Conservation (phyloP, 108 stramenopile genomes). For the Hondaea fermentalgiana region DNA sequence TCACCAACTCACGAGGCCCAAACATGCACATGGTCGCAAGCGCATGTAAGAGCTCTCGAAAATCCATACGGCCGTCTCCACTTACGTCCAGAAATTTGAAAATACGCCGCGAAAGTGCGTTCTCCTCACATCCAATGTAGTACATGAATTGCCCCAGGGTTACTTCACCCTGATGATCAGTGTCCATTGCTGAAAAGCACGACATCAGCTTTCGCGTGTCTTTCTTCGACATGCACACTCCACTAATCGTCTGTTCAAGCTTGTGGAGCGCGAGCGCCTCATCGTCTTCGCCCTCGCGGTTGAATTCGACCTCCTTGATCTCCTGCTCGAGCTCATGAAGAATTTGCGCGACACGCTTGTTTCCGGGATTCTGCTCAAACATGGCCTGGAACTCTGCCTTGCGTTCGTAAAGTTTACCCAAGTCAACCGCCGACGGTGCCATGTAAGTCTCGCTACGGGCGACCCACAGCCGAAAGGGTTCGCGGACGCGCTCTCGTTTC, state of each 20-base stretch:
- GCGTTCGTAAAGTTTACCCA: background rate
- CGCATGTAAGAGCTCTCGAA: background rate
- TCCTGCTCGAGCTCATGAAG: background rate
- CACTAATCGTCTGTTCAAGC: background rate
- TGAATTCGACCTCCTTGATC: background rate
- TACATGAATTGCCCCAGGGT: conserved; percentile 10
- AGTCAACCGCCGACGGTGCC: background rate
- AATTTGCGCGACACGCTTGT: background rate
- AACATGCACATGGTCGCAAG: background rate
- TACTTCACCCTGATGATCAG: background rate
- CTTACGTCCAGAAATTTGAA: background rate
- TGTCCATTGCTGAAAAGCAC: background rate
- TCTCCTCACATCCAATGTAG: background rate
- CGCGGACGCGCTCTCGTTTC: background rate
- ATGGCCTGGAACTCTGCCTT: background rate
- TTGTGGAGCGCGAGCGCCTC: background rate
- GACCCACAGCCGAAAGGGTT: background rate
- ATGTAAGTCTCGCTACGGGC: background rate
- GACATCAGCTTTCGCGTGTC: background rate
- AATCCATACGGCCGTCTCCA: background rate
- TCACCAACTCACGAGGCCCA: background rate
- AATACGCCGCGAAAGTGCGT: background rate
- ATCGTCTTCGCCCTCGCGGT: background rate
- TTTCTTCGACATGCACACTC: background rate
- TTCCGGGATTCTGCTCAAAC: background rate